phyloP scores from a whole-genome alignment of 1,139 yeast species.

The Spathaspora sp. region DNA sequence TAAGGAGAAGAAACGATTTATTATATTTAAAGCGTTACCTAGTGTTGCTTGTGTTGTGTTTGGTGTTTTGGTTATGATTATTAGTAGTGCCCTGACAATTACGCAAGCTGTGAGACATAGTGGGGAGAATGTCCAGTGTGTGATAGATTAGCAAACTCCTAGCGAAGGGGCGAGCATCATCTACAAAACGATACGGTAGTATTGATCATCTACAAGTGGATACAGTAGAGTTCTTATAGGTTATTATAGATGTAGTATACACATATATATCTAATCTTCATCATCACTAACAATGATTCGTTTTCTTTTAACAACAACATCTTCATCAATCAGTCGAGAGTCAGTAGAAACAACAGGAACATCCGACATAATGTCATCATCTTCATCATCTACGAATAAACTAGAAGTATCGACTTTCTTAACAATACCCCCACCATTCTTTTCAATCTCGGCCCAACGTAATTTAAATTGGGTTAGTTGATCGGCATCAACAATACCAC shows the following conservation, averaged over 20 bases:
- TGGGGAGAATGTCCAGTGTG: slow-evolving; percentile 35
- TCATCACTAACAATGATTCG: slow-evolving; percentile 25
- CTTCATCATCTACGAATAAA: slow-evolving; percentile 19
- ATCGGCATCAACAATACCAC: slow-evolving; percentile 39
- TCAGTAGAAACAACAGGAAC: not conserved
- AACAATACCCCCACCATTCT: slow-evolving; percentile 14
- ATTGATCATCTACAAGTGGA: not conserved
- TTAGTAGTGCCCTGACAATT: slow-evolving; percentile 76
- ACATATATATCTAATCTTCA: slow-evolving; percentile 19
- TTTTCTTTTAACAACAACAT: slow-evolving; percentile 11
- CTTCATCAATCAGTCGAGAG: slow-evolving; percentile 5
- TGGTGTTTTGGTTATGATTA: slow-evolving; percentile 74
- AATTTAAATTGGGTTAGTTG: slow-evolving; percentile 39
- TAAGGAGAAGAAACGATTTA: slow-evolving; percentile 27
- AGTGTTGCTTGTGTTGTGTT: slow-evolving; percentile 63
- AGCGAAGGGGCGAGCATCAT: not conserved
- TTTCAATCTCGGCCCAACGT: slow-evolving; percentile 36
- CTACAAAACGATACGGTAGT: not conserved
- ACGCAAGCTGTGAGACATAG: slow-evolving; percentile 15
- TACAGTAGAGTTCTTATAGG: not conserved
- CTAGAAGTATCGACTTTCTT: slow-evolving; percentile 19
- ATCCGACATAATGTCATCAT: slow-evolving; percentile 6
- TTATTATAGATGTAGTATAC: not conserved
- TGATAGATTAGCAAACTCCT: slow-evolving; percentile 24
- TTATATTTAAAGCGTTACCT: slow-evolving; percentile 43